A percentile compares a stretch with the other conserved stretches of the same genome.
Conservation (phyloP, 2,329 filamentous ascomycete genomes). For the Emmonsia crescens region DNA sequence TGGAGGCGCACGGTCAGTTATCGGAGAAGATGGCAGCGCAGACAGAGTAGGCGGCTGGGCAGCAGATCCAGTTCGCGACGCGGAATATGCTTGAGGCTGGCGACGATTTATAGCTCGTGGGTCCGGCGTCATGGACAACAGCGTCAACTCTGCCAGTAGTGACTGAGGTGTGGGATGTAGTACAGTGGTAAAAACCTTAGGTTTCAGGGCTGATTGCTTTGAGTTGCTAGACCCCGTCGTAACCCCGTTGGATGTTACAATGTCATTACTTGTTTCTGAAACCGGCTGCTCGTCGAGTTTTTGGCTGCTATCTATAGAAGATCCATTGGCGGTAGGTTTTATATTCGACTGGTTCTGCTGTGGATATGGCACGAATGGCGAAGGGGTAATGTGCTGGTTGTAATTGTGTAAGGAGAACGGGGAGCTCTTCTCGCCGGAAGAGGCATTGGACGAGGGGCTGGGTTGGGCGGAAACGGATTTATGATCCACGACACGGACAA, state of each 20-base stretch:
- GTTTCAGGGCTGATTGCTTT: constrained; percentile 40
- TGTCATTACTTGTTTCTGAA: constrained; percentile 16
- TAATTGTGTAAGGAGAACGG: constrained; percentile 88
- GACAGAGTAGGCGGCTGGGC: constrained; percentile 55
- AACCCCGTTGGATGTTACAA: constrained; percentile 39
- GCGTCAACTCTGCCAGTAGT: constrained; percentile 61
- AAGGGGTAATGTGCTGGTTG: constrained; percentile 81
- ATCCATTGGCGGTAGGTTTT: constrained; percentile 21
- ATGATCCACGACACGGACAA: constrained; percentile 88
- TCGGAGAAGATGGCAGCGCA: constrained; percentile 51
- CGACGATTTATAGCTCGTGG: constrained; percentile 40
- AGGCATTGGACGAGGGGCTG: constrained; percentile 43
- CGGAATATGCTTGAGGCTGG: constrained; percentile 32
- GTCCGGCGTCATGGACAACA: constrained; percentile 63
- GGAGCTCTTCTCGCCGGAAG: constrained; percentile 50
- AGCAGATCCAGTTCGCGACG: constrained; percentile 32
- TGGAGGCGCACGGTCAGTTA: constrained; percentile 42
- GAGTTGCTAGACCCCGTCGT: constrained; percentile 35
- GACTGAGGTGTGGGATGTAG: constrained; percentile 73
- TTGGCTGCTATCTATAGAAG: background rate
- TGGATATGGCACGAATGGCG: constrained; percentile 69
- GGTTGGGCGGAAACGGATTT: constrained; percentile 53
- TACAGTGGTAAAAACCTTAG: constrained; percentile 64
- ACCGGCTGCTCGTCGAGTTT: background rate
- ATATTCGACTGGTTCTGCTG: constrained; percentile 36